Evolutionary conservation across 164 flowering plant genomes (phyloP), one percentile per base, ranked within the genome.

Genomic region (Taxillus chinensis): DNA sequence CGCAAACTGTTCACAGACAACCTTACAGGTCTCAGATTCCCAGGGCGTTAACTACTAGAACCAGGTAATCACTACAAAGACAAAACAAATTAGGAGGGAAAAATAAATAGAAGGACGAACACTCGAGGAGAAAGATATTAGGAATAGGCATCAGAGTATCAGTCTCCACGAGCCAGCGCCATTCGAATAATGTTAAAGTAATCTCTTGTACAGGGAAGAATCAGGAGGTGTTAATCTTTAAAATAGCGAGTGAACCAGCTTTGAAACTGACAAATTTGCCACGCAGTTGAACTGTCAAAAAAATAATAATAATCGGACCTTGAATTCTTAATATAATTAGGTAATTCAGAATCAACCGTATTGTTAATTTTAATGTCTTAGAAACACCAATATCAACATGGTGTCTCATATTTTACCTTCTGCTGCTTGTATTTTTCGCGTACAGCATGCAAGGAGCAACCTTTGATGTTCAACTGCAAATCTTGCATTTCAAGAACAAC

Each of bases 351-450:
- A 9, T 43, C 10, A 6, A 5, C 10, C 2, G 7, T 2, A 43
- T 43, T 43, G 10, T 6, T 2, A 43, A 2, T 6, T 6, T 43
- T 43, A 2, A 9, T 6, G 7, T 43, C 7, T 43, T 43, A 43
- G 46, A 43, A 43, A 43, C 46, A 43, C 46, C 10, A 43, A 5
- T 9, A 43, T 9, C 46, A 43, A 43, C 46, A 1, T 43, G 55
- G 55, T 7, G 5, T 4, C 17, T 16, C 15, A 3, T 52, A n/a
- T 2, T 3, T 68, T 77, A 86, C 92, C 92, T 83, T 84, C 39
- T 71, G 62, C 38, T 79, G 83, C 64, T 59, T 74, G 51, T 86
- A 86, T 64, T 86, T 86, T n/a, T 82, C 80, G 3, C 89, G 82
- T 42, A 86, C 78, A 12, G 87, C 80, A 59, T 75, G 69, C 8